These are phyloP conservation scores for Myriosclerotinia scirpicola DNA, from an alignment of 2,329 filamentous ascomycete genomes.

Conservation along the genomic window DNA sequence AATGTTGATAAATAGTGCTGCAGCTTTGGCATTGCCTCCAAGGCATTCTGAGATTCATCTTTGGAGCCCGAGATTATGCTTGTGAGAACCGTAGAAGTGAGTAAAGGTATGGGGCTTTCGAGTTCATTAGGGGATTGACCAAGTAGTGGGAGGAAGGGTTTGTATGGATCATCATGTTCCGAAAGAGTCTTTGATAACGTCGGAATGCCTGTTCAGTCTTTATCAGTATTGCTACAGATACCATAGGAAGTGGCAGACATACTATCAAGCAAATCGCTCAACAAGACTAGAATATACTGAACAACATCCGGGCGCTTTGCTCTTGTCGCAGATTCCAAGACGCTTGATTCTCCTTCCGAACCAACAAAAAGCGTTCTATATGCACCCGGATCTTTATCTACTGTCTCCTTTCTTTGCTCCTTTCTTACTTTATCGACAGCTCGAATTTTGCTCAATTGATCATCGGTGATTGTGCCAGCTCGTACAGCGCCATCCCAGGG, in stretches of 20 bases:
- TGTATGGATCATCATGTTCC: constrained; percentile 73
- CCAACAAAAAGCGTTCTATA: constrained; percentile 83
- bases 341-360: constrained; percentile 63
- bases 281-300: constrained; percentile 89
- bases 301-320: constrained; percentile 86
- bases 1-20: constrained; percentile 84
- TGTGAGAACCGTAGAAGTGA: constrained; percentile 84
- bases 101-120: constrained; percentile 80
- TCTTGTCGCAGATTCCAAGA: constrained; percentile 70
- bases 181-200: constrained; percentile 74
- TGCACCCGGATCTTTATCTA: constrained; percentile 76
- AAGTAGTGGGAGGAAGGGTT: constrained; percentile 80
- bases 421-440: constrained; percentile 95
- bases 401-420: constrained; percentile 80
- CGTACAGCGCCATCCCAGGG: constrained; percentile 97
- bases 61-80: constrained; percentile 69
- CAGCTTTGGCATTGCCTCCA: constrained; percentile 70
- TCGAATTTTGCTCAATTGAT: constrained; percentile 92
- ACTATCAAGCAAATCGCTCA: constrained; percentile 87
- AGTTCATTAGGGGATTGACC: constrained; percentile 65
- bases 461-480: constrained; percentile 89
- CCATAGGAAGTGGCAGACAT: constrained; percentile 29
- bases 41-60: constrained; percentile 60
- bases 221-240: constrained; percentile 19
- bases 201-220: constrained; percentile 65